Percentiles rank a stretch among this genome's conserved stretches.
Conservation (phyloP, 352 stramenopile species). For the Phytophthora capsici region DNA sequence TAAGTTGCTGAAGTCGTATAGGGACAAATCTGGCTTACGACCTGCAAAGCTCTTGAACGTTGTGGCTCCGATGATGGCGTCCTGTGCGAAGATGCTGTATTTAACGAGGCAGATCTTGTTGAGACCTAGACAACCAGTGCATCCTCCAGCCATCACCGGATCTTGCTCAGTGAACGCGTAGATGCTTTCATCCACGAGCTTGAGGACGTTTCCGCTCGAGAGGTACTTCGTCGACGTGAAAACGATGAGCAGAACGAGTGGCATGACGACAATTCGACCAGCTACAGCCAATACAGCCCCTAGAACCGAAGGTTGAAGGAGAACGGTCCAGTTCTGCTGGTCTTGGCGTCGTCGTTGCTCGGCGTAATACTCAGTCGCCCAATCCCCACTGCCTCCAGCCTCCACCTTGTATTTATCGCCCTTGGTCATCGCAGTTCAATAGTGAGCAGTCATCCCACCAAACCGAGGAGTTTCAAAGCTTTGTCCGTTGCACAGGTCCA, state of each 20-base stretch:
- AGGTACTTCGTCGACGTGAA: constrained; percentile 29
- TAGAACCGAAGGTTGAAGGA: constrained; percentile 28
- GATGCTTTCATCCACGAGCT: constrained; percentile 32
- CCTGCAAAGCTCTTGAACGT: constrained; percentile 29
- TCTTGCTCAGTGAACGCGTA: constrained; percentile 35
- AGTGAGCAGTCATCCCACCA: no score
- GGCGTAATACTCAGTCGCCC: constrained; percentile 27
- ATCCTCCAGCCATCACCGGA: constrained; percentile 31
- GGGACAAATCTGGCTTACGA: constrained; percentile 26
- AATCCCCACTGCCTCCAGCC: constrained; percentile 2
- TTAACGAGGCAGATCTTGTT: constrained; percentile 33
- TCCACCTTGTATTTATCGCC: constrained; percentile 28
- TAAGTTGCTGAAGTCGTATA: constrained; percentile 30
- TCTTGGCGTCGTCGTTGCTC: constrained; percentile 15
- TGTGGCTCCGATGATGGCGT: constrained; percentile 31
- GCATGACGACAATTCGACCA: constrained; percentile 32
- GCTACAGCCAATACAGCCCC: constrained; percentile 25
- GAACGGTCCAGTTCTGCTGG: constrained; percentile 13
- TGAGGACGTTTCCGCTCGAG: constrained; percentile 18
- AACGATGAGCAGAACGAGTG: constrained; percentile 19
- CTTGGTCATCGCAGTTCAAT: constrained; percentile 9
- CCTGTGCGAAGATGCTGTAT: constrained; percentile 33
- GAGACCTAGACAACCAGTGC: constrained; percentile 18
- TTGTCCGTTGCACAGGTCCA: background rate
- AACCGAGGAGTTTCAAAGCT: background rate